A percentile compares a stretch with the other conserved stretches of the same genome.
Evolutionary conservation across 2,329 filamentous ascomycete species (phyloP).

Genomic region (Trichoderma guizhouense): DNA sequence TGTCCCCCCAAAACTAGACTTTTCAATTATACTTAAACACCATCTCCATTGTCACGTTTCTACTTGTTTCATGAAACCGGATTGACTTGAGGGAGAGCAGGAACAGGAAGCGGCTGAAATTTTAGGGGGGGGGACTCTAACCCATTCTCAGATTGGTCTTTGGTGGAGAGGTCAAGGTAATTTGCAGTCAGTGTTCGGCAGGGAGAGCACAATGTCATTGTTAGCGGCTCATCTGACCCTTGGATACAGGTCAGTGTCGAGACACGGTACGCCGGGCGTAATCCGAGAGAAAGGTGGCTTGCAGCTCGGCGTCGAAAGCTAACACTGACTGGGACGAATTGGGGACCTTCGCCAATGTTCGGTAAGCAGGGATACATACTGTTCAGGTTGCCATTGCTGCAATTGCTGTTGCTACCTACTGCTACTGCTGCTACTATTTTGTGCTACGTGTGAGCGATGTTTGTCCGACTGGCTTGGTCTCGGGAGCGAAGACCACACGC

Average conservation of each 20-base stretch:
- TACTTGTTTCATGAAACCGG: neutral
- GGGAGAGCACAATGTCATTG: neutral
- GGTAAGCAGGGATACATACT: neutral
- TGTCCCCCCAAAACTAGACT: conserved; percentile 15
- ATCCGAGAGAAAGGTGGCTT: neutral
- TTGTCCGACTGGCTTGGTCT: conserved; percentile 8
- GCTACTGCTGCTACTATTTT: neutral
- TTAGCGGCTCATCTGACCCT: neutral
- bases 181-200: neutral
- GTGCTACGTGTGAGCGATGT: conserved; percentile 9
- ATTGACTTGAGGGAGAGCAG: neutral
- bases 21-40: conserved; percentile 16
- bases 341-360: neutral
- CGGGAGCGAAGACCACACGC: neutral
- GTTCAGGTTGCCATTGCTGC: too few relatives aligned
- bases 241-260: neutral
- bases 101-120: neutral
- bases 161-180: neutral
- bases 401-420: neutral
- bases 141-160: neutral
- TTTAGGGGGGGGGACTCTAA: neutral
- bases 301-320: neutral
- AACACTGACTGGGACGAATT: neutral
- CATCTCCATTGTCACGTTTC: conserved; percentile 1
- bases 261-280: neutral